Conservation (phyloP, 768 basidiomycete species). For the Rhizopogon roseolus region DNA sequence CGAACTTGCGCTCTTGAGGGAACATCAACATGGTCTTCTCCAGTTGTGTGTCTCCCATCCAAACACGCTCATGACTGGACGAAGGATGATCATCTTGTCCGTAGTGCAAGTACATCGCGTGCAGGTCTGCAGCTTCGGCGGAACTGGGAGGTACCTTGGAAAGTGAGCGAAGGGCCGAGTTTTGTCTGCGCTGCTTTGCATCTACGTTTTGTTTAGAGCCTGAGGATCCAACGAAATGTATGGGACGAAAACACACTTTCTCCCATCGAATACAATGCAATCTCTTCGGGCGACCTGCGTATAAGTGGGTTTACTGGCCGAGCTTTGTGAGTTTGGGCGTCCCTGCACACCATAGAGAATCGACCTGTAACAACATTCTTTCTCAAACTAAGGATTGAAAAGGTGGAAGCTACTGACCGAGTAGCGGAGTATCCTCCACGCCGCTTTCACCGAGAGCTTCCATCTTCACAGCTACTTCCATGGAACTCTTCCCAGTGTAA, state of each 20-base stretch:
- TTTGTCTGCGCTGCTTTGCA: conserved; percentile 55
- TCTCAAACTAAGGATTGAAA: neutral
- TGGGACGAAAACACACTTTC: conserved; percentile 44
- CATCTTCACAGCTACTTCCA: conserved; percentile 88
- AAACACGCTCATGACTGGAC: conserved; percentile 43
- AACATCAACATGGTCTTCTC: conserved; percentile 77
- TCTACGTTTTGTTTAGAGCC: conserved; percentile 32
- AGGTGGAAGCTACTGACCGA: conserved; percentile 40
- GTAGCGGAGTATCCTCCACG: conserved; percentile 52
- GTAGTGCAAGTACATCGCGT: conserved; percentile 62
- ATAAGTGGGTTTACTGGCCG: conserved; percentile 59
- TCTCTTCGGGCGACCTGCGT: conserved; percentile 58
- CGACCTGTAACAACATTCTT: conserved; percentile 46
- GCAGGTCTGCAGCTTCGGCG: conserved; percentile 61
- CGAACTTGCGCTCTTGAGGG: conserved; percentile 80
- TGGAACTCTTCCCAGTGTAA: conserved; percentile 69
- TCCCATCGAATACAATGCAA: conserved; percentile 57
- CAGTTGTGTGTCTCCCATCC: conserved; percentile 70
- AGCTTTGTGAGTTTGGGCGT: conserved; percentile 61
- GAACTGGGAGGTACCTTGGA: conserved; percentile 71
- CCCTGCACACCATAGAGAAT: conserved; percentile 88
- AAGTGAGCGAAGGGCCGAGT: conserved; percentile 52
- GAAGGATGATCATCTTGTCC: conserved; percentile 35
- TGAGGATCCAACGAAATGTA: neutral
- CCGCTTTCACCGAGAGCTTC: conserved; percentile 50